A percentile compares a stretch with the other conserved stretches of the same genome.
Conservation (phyloP, 306 rosid species). For the Hippophae gyantsensis region DNA sequence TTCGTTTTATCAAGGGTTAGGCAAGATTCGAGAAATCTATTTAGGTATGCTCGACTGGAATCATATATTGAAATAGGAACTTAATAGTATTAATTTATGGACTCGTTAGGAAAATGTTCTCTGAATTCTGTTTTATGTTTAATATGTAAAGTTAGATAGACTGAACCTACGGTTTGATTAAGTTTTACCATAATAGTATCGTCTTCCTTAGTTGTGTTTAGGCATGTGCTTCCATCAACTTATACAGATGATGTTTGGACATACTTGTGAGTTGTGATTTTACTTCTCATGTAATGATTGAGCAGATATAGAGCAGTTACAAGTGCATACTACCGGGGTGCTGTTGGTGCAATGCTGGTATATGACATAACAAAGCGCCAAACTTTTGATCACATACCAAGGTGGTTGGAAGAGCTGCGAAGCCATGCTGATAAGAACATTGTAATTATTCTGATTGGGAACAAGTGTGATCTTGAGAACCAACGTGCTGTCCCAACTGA, state of each 20-base stretch:
- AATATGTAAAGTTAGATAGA: too few relatives aligned
- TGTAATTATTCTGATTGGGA: conserved; percentile 80
- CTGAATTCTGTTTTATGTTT: too few relatives aligned
- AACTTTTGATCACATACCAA: conserved; percentile 86
- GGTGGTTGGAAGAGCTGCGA: conserved; percentile 93
- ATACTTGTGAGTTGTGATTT: too few relatives aligned
- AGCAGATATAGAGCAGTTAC: conserved; percentile 91
- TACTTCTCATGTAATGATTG: conserved; percentile 8
- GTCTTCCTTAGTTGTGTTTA: too few relatives aligned
- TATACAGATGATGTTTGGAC: not conserved
- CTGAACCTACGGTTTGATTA: too few relatives aligned
- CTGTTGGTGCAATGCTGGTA: conserved; percentile 96
- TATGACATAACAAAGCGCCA: conserved; percentile 86
- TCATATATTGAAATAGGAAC: too few relatives aligned
- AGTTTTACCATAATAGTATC: too few relatives aligned
- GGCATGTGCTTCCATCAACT: not conserved
- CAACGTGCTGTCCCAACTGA: conserved; percentile 82
- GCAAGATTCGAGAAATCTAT: too few relatives aligned
- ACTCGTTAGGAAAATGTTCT: too few relatives aligned
- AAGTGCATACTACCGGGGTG: conserved; percentile 95
- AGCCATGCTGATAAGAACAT: conserved; percentile 93
- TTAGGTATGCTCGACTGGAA: too few relatives aligned
- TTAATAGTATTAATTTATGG: too few relatives aligned
- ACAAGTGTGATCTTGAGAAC: conserved; percentile 73
- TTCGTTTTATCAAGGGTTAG: too few relatives aligned